phyloP scores from a whole-genome alignment of 805 yeast genomes.

The Debaryomyces castellii region DNA sequence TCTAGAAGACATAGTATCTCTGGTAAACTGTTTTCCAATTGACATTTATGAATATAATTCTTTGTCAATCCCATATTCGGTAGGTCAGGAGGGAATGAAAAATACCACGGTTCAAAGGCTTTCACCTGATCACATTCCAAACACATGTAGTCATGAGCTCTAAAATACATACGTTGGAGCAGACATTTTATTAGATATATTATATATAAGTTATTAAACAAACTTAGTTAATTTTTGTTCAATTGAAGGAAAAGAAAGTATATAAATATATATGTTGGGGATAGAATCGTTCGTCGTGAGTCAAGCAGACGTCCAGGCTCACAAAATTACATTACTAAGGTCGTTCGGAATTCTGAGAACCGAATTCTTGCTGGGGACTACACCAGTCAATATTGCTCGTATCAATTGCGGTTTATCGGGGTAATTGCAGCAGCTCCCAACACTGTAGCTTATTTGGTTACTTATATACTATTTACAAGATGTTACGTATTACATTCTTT shows the following conservation, averaged over 20 bases:
- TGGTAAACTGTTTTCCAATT: background rate
- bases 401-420: background rate
- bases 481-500: no score
- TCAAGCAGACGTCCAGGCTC: slow-evolving; percentile 4
- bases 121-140: background rate
- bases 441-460: no score
- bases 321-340: background rate
- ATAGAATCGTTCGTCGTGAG: background rate
- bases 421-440: no score
- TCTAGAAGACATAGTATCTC: background rate
- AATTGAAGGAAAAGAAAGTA: background rate
- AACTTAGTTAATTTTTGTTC: background rate
- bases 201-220: slow-evolving; percentile 1
- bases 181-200: slow-evolving; percentile 25
- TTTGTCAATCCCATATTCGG: background rate
- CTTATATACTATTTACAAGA: no score
- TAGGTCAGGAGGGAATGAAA: background rate
- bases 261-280: slow-evolving; percentile 6
- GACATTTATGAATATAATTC: background rate
- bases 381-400: background rate
- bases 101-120: background rate
- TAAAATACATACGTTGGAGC: slow-evolving; percentile 42
- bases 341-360: slow-evolving; percentile 10
- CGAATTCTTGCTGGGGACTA: slow-evolving; percentile 1
- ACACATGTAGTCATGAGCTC: background rate